These are phyloP conservation scores for Zygoascus meyerae DNA, from an alignment of 1,139 yeast species.

Conservation along the genomic window DNA sequence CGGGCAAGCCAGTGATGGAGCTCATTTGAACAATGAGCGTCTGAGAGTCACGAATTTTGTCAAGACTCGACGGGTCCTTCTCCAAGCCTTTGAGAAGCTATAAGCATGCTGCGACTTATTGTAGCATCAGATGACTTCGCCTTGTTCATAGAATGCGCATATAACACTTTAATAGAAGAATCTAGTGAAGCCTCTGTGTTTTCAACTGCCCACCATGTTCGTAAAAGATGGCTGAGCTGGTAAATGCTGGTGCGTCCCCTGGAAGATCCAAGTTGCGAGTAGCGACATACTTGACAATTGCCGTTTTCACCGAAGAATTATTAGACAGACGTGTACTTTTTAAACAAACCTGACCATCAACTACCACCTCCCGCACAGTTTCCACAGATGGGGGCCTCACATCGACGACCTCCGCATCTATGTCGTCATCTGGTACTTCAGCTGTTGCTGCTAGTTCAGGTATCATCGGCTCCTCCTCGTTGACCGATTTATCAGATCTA, in stretches of 20 bases:
- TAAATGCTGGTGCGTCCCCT: constrained; percentile 19
- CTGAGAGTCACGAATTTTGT: constrained; percentile 71
- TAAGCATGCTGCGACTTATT: too few species aligned
- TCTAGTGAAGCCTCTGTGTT: constrained; percentile 16
- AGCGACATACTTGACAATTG: constrained; percentile 19
- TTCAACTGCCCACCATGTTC: constrained; percentile 6
- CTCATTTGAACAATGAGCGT: constrained; percentile 85
- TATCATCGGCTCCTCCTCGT: neutral
- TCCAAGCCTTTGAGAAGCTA: constrained; percentile 5
- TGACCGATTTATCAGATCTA: constrained; percentile 4
- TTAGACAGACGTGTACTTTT: constrained; percentile 6
- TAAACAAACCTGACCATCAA: constrained; percentile 18
- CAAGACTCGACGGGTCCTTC: constrained; percentile 61
- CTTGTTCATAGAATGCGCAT: neutral
- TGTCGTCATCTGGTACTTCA: constrained; percentile 11
- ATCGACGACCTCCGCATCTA: constrained; percentile 10
- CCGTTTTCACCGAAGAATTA: constrained; percentile 11
- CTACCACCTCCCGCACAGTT: constrained; percentile 18
- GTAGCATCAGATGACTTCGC: neutral
- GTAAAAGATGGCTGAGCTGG: constrained; percentile 13
- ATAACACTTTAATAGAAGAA: neutral
- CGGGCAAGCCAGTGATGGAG: constrained; percentile 93
- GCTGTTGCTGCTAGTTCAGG: constrained; percentile 21
- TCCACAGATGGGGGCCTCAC: constrained; percentile 7
- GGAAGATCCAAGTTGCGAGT: constrained; percentile 19